Percentiles rank a stretch among this genome's conserved stretches.
Evolutionary conservation across 768 basidiomycete genomes (phyloP).

Genomic region (Pleurotus giganteus): DNA sequence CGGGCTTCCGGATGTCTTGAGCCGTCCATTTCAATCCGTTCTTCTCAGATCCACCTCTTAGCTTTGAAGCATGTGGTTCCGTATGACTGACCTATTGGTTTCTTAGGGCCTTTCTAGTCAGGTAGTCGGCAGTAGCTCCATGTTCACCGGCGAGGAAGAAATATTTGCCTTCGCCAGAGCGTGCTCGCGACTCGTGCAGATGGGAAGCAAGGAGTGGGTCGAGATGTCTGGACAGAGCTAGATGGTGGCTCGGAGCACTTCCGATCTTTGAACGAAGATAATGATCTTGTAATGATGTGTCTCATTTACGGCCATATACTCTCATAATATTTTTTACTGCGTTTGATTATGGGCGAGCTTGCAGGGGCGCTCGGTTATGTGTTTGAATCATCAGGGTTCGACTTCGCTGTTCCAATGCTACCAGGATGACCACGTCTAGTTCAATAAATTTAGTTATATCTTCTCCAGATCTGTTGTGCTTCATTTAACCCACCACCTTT

Average conservation of each 20-base stretch:
- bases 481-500: background rate
- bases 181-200: slow-evolving; percentile 81
- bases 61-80: background rate
- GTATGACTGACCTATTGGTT: background rate
- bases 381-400: too few species aligned
- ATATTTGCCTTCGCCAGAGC: slow-evolving; percentile 96
- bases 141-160: slow-evolving; percentile 97
- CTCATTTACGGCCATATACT: too few species aligned
- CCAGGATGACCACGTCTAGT: too few species aligned
- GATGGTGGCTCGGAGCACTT: background rate
- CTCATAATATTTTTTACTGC: too few species aligned
- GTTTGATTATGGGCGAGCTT: too few species aligned
- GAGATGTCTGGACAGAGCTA: slow-evolving; percentile 40
- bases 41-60: background rate
- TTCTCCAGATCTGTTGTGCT: too few species aligned
- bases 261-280: background rate
- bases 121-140: slow-evolving; percentile 75
- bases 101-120: slow-evolving; percentile 68
- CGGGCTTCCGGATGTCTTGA: background rate
- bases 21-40: background rate
- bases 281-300: background rate
- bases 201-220: slow-evolving; percentile 89
- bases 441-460: too few species aligned
- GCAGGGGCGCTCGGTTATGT: too few species aligned
- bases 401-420: too few species aligned